Percentiles rank a stretch among this genome's conserved stretches.
Evolutionary conservation across 768 basidiomycete species (phyloP).

Genomic region (Lactarius indigo): DNA sequence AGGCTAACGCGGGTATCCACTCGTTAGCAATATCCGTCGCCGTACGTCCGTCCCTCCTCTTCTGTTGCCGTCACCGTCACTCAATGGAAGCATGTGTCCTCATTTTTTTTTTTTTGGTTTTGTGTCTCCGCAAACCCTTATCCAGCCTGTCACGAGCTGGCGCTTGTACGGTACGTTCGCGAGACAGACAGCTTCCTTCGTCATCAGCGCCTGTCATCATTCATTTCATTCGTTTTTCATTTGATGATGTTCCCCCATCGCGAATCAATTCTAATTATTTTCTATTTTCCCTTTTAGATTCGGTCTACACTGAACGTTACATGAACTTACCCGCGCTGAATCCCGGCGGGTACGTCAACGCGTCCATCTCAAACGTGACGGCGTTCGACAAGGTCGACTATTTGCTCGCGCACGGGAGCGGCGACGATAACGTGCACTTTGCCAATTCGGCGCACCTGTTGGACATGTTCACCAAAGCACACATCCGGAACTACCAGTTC

Average conservation of each 20-base stretch:
- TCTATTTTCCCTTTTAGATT: constrained; percentile 47
- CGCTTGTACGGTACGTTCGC: constrained; percentile 59
- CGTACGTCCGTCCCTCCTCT: constrained; percentile 43
- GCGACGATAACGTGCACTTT: constrained; percentile 96
- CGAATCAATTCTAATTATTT: neutral
- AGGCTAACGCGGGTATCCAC: constrained; percentile 87
- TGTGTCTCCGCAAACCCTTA: constrained; percentile 1
- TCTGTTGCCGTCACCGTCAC: neutral
- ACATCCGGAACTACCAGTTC: constrained; percentile 76
- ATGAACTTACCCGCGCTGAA: constrained; percentile 84
- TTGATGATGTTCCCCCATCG: neutral
- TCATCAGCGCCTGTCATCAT: neutral
- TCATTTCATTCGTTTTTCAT: neutral
- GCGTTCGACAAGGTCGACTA: constrained; percentile 81
- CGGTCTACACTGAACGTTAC: constrained; percentile 97
- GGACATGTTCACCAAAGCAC: constrained; percentile 83
- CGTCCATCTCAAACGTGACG: constrained; percentile 83
- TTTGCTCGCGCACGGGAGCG: constrained; percentile 88
- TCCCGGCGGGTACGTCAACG: constrained; percentile 82
- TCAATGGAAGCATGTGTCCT: neutral
- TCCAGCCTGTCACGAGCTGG: constrained; percentile 86
- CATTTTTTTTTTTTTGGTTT: neutral
- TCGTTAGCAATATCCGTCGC: constrained; percentile 89
- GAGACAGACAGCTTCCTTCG: neutral
- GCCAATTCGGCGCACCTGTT: constrained; percentile 87